Evolutionary conservation across 768 basidiomycete species (phyloP), one percentile per base, ranked within the genome.

Genomic region (Rhizopogon sp.): DNA sequence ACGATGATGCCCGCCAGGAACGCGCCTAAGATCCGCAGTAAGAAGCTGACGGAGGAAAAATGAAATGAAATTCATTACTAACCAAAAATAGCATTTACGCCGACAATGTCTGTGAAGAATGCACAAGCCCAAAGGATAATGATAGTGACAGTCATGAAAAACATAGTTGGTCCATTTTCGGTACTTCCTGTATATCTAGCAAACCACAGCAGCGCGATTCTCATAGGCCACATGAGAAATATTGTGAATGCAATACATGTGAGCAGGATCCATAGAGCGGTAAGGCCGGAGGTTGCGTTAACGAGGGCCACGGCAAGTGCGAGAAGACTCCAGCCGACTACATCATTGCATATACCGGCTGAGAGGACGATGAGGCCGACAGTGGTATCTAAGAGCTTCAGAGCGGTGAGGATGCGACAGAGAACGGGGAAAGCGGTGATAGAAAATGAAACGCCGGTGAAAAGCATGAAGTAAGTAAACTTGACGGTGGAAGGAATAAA

Each of bases 51-150:
- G 14, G 5, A 35, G 20, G 16, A 6, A 57, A 7, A 57, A 52
- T 8, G 14, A 33, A 17, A 42, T 13, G 52, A 3, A 6, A 50
- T 11, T 10, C 10, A 11, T 55, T 4, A 62, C 72, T 28, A 51
- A 81, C 93, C 93, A 64, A 96, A 96, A 57, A 96, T 93, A 17
- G 93, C 87, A 65, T 93, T 88, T 7, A 93, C 90, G n/a, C 93
- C 96, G 61, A 98, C 92, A 57, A 93, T 77, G 63, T 96, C 94
- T 0, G 94, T 97, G 66, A 98, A 87, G 72, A 96, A 98, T 0
- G 95, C 88, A 2, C 87, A 90, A 0, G 80, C 84, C 71, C 98
- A 95, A 16, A 93, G 74, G 16, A 91, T 65, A 14, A 97, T 69
- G 56, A 96, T 86, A 29, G 85, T 86, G 5, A 84, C 71, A 0